These are phyloP conservation scores for Venturia carpophila DNA, from an alignment of 2,329 filamentous ascomycete species.

Conservation along the genomic window DNA sequence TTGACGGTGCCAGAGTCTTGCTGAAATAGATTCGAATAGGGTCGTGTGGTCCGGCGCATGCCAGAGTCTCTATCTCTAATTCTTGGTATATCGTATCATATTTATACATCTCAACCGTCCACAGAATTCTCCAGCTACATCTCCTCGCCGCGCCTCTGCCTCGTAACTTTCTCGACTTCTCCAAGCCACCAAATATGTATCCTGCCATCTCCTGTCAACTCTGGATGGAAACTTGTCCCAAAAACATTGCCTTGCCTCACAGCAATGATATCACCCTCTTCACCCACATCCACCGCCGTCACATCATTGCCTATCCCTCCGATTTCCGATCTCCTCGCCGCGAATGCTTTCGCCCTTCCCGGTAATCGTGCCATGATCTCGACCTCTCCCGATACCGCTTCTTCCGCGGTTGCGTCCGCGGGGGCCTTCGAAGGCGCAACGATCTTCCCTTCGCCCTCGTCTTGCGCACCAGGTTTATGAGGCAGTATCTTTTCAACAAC, in stretches of 20 bases:
- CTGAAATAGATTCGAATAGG: no score
- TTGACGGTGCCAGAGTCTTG: no score
- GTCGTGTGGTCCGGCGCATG: no score
- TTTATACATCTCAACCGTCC: not conserved
- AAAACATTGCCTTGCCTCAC: slow-evolving; percentile 87
- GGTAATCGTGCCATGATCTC: slow-evolving; percentile 53
- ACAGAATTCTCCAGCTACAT: not conserved
- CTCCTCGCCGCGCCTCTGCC: not conserved
- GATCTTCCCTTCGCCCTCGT: slow-evolving; percentile 40
- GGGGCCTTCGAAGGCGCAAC: slow-evolving; percentile 49
- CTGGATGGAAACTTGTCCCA: slow-evolving; percentile 92
- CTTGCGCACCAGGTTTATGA: slow-evolving; percentile 40
- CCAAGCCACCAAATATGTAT: slow-evolving; percentile 93
- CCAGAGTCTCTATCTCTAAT: not conserved
- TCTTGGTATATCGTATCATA: not conserved
- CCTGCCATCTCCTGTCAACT: slow-evolving; percentile 77
- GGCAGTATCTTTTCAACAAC: slow-evolving; percentile 77
- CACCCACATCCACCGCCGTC: slow-evolving; percentile 39
- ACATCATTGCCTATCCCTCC: slow-evolving; percentile 33
- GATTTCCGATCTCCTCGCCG: slow-evolving; percentile 20
- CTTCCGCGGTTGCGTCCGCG: slow-evolving; percentile 38
- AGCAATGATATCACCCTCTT: slow-evolving; percentile 72
- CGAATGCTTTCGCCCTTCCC: slow-evolving; percentile 42
- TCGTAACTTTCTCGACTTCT: slow-evolving; percentile 44
- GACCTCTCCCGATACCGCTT: slow-evolving; percentile 42